phyloP scores from a whole-genome alignment of 345 rosid genomes.

The Carallia pectinifolia region DNA sequence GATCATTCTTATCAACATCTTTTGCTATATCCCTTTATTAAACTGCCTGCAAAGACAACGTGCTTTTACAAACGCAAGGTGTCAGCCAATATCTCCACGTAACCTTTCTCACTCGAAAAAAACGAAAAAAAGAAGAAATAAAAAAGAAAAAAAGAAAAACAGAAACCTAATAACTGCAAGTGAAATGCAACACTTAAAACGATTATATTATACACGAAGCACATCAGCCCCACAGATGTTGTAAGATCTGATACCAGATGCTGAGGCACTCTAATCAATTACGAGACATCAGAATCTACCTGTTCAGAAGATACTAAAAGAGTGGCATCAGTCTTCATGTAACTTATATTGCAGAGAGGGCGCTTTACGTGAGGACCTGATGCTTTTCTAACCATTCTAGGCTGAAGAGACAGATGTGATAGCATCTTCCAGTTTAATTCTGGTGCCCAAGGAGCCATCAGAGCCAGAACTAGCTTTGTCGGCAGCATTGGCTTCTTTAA shows the following conservation, averaged over 20 bases:
- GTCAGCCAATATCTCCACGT: constrained; percentile 23
- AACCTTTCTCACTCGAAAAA: constrained; percentile 21
- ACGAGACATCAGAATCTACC: constrained; percentile 27
- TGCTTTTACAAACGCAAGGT: constrained; percentile 49
- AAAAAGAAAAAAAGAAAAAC: constrained; percentile 16
- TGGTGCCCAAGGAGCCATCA: constrained; percentile 33
- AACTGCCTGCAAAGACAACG: constrained; percentile 36
- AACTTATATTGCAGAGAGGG: constrained; percentile 14
- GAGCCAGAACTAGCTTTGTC: constrained; percentile 33
- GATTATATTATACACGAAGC: constrained; percentile 49
- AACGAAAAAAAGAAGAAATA: constrained; percentile 18
- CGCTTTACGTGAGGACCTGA: constrained; percentile 14
- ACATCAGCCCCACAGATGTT: constrained; percentile 28
- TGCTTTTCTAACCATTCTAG: constrained; percentile 46
- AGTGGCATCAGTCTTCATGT: constrained; percentile 9
- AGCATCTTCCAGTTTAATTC: constrained; percentile 44
- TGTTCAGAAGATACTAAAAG: constrained; percentile 15
- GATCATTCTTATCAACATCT: background rate
- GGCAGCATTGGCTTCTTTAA: constrained; percentile 39
- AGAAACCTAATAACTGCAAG: constrained; percentile 31
- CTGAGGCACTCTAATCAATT: constrained; percentile 16
- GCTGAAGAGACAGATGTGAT: constrained; percentile 38
- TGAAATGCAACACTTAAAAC: constrained; percentile 27
- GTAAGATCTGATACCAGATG: constrained; percentile 32
- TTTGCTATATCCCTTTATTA: constrained; percentile 32